Evolutionary conservation across 228 moss, liverwort and hornwort species (phyloP), one percentile per base, ranked within the genome.

Genomic region (Sphagnum fallax): DNA sequence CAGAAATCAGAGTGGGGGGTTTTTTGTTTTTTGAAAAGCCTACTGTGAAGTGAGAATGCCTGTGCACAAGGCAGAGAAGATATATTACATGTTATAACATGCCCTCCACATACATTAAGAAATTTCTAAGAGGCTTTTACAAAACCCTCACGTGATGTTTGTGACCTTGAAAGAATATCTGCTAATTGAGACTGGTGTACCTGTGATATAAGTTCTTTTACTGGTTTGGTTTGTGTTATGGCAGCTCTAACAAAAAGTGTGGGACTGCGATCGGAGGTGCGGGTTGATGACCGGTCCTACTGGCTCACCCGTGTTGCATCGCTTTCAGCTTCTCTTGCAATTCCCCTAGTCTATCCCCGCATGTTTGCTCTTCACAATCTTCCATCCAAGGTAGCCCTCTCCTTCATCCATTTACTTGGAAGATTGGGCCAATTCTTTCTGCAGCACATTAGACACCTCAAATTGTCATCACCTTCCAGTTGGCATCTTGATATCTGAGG

Each of bases 311-410:
- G 98, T 59, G 98, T 87, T 52, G 92, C 92, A 62, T 90, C 94
- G 64, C 77, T 98, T 47, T 70, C 98, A 64, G 89, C 98, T 69
- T 88, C 98, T 66, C 75, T 93, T 72, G 86, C 92, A 67, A 90
- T 98, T 70, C 94, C 98, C 47, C 74, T 90, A 2, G 98, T 94
- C 61, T 98, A 98, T 74, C 98, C 98, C 16, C 90, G 94, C 74
- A 84, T 98, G 89, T 98, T 98, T 74, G 70, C 75, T 53, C 76
- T 98, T 53, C 92, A 94, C 80, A 92, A 86, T 57, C 78, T 92
- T 65, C 78, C 82, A 64, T 69, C 77, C 4, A 89, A 80, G 88
- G 98, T 98, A 60, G 49, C 5, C 67, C 8, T 32, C 18, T 62
- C 48, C 10, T 55, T 76, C 61, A 47, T 65, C 58, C 11, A 61